Base-by-base conservation (phyloP, 768 basidiomycete species). In the Tricholoma hemisulphureum region DNA sequence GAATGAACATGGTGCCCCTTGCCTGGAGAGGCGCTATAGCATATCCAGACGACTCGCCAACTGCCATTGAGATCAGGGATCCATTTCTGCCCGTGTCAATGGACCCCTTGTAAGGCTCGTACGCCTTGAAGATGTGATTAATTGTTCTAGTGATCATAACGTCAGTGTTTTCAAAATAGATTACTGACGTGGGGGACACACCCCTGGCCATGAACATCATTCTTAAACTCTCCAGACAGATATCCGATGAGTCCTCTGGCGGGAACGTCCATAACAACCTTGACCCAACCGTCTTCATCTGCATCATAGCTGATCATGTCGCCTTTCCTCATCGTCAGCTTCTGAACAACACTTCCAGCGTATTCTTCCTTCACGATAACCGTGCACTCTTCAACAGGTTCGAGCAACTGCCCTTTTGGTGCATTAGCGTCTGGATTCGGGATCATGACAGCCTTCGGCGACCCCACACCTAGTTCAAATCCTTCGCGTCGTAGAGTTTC, bases 171-270 rank as follows among this genome's bases (percentile, higher is more conserved):
- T 13, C 16, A 21, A 14, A 45, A 10, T 6, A 45, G 10, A 10
- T 20, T 39, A 3, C n/a, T 10, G n/a, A n/a, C n/a, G n/a, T n/a
- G n/a, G n/a, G n/a, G n/a, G n/a, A 59, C 70, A 21, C 43, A 78
- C 78, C 80, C 79, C 65, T 81, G 74, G 10, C 79, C 79, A 63
- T 80, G 79, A 31, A 79, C 77, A 60, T 82, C 79, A 46, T 80
- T 80, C 61, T 76, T 77, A 57, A 82, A 80, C 61, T 82, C 80
- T 21, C 79, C 80, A 50, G 79, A 76, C 75, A 82, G 77, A 56
- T 80, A 82, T 6, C 79, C 79, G 69, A 82, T 80, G 41, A 82
- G 67, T 1, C 80, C 79, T 24, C 80, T 61, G 4, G 79, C 75
- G 31, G 80, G 79, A 11, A 80, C 75, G 28, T 82, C 77, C 76